These are phyloP conservation scores for Posidonia oceanica DNA, from an alignment of 116 monocot species.

Conservation along the genomic window DNA sequence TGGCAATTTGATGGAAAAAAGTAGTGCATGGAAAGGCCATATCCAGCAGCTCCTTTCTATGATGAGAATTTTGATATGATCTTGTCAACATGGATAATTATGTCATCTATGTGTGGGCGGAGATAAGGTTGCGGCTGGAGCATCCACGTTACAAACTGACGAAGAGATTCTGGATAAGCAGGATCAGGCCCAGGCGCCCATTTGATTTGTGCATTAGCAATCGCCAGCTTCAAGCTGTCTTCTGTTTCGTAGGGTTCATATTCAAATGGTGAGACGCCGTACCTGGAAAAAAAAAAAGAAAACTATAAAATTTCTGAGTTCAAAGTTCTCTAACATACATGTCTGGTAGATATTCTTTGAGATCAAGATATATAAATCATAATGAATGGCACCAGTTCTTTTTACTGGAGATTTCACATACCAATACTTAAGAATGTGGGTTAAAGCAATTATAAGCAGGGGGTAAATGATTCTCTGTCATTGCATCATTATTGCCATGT, in stretches of 20 bases:
- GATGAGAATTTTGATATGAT: slow-evolving; percentile 42
- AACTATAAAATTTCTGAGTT: background rate
- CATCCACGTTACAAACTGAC: slow-evolving; percentile 53
- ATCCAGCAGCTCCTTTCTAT: slow-evolving; percentile 6
- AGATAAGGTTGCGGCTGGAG: slow-evolving; percentile 46
- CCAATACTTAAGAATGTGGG: no score
- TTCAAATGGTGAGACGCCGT: slow-evolving; percentile 57
- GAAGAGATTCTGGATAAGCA: slow-evolving; percentile 47
- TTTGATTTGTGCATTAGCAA: slow-evolving; percentile 36
- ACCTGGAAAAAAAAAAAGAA: slow-evolving; percentile 23
- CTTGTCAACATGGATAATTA: slow-evolving; percentile 58
- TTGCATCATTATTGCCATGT: no score
- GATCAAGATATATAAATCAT: no score
- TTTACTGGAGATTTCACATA: no score
- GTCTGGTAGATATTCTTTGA: no score
- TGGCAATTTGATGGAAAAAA: background rate
- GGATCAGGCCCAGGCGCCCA: slow-evolving; percentile 44
- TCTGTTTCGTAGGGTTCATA: slow-evolving; percentile 41
- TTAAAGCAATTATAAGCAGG: no score
- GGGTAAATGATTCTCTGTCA: no score
- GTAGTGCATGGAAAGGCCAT: background rate
- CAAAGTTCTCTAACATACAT: no score
- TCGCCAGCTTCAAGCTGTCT: slow-evolving; percentile 32
- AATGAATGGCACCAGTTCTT: no score
- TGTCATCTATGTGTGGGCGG: slow-evolving; percentile 50